Base-by-base conservation (phyloP, 495 filamentous ascomycete genomes). In the Rusavskia elegans region DNA sequence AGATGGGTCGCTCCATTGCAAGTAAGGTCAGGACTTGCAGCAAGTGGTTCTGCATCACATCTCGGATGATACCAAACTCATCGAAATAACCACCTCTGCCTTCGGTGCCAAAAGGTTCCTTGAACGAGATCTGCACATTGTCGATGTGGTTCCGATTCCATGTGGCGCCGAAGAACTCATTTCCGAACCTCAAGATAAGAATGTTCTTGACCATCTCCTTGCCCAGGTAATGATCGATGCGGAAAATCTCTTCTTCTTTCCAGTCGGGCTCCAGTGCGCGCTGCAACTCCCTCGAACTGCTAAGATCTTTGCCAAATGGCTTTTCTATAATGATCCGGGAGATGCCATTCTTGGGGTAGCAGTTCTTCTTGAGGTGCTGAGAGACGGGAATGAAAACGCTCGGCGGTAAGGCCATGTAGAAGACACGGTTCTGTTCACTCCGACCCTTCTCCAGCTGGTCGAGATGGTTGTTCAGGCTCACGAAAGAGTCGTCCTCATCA, bases 141-240 rank as follows among this genome's bases (percentile, higher is more conserved):
- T 97, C 92, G 72, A 99, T 99, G 74, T 99, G 92, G 66, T 95
- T 89, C 53, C 92, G 81, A 73, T 96, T 97, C 93, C 93, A 99
- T 51, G 92, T 97, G 45, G 93, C 93, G 52, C 89, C 89, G 60
- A 99, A 93, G 77, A 99, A 97, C 62, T 95, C 89, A 70, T 99
- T 99, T 57, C 92, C 93, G 66, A 99, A 99, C 58, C 93, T 79
- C 55, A 99, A 80, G 59, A 99, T 95, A 50, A 99, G 79, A 61
- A 99, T 93, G 67, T 99, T 99, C 79, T 99, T 99, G 52, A 99
- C 93, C 93, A 99, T 99, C 74, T 99, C 93, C 79, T 99, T 99
- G 59, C 93, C 93, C 39, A 99, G 79, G 66, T 99, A 99, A 72
- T 99, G 93, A 67, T 99, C 93, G 63, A 99, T 99, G 62, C 93